Conservation (phyloP, 139 green algal species). For the Dunaliella sp. region DNA sequence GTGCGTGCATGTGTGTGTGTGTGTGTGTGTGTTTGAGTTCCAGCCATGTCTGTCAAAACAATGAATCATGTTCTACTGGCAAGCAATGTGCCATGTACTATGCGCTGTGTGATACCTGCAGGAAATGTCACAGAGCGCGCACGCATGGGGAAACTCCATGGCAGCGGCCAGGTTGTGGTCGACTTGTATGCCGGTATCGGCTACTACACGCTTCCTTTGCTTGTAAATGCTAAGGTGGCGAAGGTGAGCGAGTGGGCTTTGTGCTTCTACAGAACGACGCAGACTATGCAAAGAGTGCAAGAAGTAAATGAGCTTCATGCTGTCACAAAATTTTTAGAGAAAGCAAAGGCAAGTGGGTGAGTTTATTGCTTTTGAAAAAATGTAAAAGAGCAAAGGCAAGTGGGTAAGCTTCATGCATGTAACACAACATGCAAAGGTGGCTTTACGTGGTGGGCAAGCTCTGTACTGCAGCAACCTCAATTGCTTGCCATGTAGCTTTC, state of each 20-base stretch:
- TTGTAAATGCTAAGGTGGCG: slow-evolving; percentile 27
- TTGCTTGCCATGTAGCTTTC: too few relatives aligned
- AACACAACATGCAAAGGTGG: too few relatives aligned
- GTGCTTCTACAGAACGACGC: neutral
- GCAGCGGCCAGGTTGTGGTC: slow-evolving; percentile 56
- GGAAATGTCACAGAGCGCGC: slow-evolving; percentile 74
- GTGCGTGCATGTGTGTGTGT: neutral
- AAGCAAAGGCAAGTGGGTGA: neutral
- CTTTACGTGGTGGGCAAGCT: too few relatives aligned
- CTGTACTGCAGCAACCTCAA: too few relatives aligned
- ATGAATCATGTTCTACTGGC: neutral
- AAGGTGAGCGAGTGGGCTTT: slow-evolving; percentile 11
- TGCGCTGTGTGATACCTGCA: too few relatives aligned
- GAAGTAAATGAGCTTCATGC: neutral
- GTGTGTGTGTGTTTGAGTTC: neutral
- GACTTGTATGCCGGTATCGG: slow-evolving; percentile 80
- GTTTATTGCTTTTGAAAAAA: neutral
- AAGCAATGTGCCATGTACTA: neutral
- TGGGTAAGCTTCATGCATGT: too few relatives aligned
- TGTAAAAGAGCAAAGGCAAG: neutral
- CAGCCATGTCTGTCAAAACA: too few relatives aligned
- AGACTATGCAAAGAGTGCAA: neutral
- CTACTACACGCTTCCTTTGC: slow-evolving; percentile 78
- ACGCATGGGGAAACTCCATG: slow-evolving; percentile 55
- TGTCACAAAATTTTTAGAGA: neutral